Evolutionary conservation across 2,329 filamentous ascomycete genomes (phyloP).

Genomic region (Dothideomycetes sp.): DNA sequence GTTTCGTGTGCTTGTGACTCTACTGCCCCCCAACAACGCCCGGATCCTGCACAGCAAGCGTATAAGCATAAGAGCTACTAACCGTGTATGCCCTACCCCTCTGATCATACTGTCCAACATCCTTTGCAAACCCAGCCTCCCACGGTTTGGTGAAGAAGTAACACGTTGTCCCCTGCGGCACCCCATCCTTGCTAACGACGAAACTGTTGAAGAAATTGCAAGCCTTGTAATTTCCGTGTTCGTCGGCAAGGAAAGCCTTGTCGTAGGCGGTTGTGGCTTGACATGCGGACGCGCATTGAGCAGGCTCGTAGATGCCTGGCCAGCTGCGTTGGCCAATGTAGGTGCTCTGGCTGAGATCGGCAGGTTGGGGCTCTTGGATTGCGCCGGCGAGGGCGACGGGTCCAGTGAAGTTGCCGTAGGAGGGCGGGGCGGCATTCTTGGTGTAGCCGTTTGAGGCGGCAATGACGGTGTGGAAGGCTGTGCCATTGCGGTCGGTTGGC

Average conservation of each 20-base stretch:
- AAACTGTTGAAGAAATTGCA: conserved; percentile 26
- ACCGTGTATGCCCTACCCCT: conserved; percentile 7
- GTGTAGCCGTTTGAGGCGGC: conserved; percentile 29
- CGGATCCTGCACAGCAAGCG: neutral
- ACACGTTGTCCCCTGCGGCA: conserved; percentile 27
- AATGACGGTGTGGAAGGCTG: conserved; percentile 28
- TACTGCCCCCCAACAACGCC: neutral
- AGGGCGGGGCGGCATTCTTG: conserved; percentile 12
- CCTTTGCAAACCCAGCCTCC: conserved; percentile 12
- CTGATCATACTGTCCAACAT: conserved; percentile 9
- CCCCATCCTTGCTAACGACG: conserved; percentile 26
- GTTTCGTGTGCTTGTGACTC: too few species aligned
- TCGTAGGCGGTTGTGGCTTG: conserved; percentile 5
- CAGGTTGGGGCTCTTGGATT: conserved; percentile 19
- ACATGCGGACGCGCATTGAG: conserved; percentile 16
- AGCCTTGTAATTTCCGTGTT: conserved; percentile 8
- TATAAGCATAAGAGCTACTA: conserved; percentile 1
- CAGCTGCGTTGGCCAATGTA: conserved; percentile 12
- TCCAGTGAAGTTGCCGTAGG: conserved; percentile 11
- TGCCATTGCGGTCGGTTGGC: neutral
- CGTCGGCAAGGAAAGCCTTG: conserved; percentile 10
- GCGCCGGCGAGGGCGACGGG: conserved; percentile 22
- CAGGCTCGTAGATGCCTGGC: conserved; percentile 13
- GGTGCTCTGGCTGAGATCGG: conserved; percentile 7
- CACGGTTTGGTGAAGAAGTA: conserved; percentile 22